Conservation (phyloP, 257 asterid genomes). For the Rubia yunnanensis region DNA sequence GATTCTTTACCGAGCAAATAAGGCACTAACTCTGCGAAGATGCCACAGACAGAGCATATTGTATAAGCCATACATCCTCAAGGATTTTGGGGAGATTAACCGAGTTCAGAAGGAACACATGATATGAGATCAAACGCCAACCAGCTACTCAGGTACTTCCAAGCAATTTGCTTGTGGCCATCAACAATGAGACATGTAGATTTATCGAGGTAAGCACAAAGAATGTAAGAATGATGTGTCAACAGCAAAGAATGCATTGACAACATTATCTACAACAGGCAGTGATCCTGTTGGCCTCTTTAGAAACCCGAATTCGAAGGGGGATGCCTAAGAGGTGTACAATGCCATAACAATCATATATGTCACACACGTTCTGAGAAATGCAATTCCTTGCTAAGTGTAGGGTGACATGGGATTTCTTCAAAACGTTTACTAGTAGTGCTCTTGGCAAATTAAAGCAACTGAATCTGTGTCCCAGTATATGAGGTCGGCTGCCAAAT, state of each 20-base stretch:
- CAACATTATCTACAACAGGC: slow-evolving; percentile 58
- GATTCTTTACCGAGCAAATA: slow-evolving; percentile 55
- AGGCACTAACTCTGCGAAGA: slow-evolving; percentile 74
- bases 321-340: slow-evolving; percentile 94
- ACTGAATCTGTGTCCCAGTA: not conserved
- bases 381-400: slow-evolving; percentile 9
- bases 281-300: slow-evolving; percentile 38
- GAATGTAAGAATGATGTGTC: slow-evolving; percentile 82
- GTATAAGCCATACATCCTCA: slow-evolving; percentile 54
- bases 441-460: not conserved
- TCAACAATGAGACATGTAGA: slow-evolving; percentile 60
- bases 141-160: slow-evolving; percentile 54
- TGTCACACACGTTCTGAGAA: slow-evolving; percentile 53
- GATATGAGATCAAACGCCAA: slow-evolving; percentile 61
- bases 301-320: slow-evolving; percentile 79
- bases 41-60: slow-evolving; percentile 95
- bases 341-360: slow-evolving; percentile 61
- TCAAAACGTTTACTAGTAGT: no score
- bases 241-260: slow-evolving; percentile 65
- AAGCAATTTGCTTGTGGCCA: slow-evolving; percentile 43
- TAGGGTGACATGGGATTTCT: not conserved
- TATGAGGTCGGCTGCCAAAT: no score
- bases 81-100: slow-evolving; percentile 42
- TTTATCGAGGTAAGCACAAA: slow-evolving; percentile 74
- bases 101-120: slow-evolving; percentile 71